These are phyloP conservation scores for Malassezia brasiliensis DNA, from an alignment of 1,284 basidiomycete species.

Conservation along the genomic window DNA sequence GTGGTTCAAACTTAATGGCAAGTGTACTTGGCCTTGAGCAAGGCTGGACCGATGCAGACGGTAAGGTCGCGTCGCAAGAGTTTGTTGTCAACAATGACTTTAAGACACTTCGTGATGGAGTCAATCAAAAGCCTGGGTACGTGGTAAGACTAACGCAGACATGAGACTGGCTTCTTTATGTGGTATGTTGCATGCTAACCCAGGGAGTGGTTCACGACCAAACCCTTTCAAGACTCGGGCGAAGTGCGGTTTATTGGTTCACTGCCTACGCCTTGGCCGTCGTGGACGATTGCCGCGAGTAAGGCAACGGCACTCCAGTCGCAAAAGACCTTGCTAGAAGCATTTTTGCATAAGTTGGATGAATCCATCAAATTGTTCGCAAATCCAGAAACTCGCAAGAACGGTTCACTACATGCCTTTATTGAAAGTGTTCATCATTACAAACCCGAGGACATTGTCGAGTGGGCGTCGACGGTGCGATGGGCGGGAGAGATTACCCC, in stretches of 20 bases:
- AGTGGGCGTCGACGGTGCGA: conserved; percentile 48
- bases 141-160: not conserved
- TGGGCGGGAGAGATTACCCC: conserved; percentile 34
- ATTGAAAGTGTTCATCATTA: conserved; percentile 49
- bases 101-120: conserved; percentile 69
- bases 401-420: conserved; percentile 14
- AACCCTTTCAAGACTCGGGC: conserved; percentile 73
- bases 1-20: conserved; percentile 86
- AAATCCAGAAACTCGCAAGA: conserved; percentile 20
- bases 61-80: conserved; percentile 19
- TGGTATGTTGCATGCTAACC: conserved; percentile 50
- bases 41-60: conserved; percentile 10
- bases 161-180: conserved; percentile 49
- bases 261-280: conserved; percentile 89
- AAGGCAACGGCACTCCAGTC: conserved; percentile 12
- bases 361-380: conserved; percentile 27
- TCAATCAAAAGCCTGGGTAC: conserved; percentile 54
- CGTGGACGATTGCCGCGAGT: conserved; percentile 57
- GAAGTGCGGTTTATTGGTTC: conserved; percentile 71
- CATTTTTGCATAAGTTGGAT: conserved; percentile 28
- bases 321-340: conserved; percentile 7
- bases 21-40: conserved; percentile 78
- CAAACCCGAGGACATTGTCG: conserved; percentile 64
- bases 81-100: conserved; percentile 46
- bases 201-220: conserved; percentile 68